Percentiles rank a stretch among this genome's conserved stretches.
phyloP scores from a whole-genome alignment of 2,329 filamentous ascomycete genomes.

The Cordyceps farinosa region DNA sequence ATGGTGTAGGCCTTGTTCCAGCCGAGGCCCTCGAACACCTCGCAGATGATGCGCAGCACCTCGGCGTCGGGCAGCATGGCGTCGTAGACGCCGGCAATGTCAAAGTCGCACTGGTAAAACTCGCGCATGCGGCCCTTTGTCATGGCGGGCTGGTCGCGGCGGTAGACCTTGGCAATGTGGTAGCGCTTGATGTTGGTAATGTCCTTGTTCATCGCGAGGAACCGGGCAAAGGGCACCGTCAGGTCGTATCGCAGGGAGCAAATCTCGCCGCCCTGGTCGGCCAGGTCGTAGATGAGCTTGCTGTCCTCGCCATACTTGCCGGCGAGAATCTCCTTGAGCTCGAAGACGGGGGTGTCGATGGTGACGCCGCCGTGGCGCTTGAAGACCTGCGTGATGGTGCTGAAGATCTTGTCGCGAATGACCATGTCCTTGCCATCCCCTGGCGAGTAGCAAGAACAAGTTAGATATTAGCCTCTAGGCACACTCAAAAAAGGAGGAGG shows the following conservation, averaged over 20 bases:
- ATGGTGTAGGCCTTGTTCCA: slow-evolving; percentile 76
- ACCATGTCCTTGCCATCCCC: slow-evolving; percentile 74
- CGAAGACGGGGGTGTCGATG: slow-evolving; percentile 80
- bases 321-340: slow-evolving; percentile 79
- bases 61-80: slow-evolving; percentile 91
- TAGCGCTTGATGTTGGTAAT: slow-evolving; percentile 87
- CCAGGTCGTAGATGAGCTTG: slow-evolving; percentile 85
- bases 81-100: slow-evolving; percentile 85
- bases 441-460: slow-evolving; percentile 23
- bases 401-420: slow-evolving; percentile 76
- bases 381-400: slow-evolving; percentile 72
- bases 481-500: not conserved
- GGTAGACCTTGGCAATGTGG: slow-evolving; percentile 84
- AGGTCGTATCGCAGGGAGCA: slow-evolving; percentile 78
- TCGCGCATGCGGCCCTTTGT: slow-evolving; percentile 91
- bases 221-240: slow-evolving; percentile 87
- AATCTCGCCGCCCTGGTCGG: slow-evolving; percentile 78
- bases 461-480: not conserved
- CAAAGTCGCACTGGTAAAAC: slow-evolving; percentile 97
- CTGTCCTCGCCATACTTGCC: slow-evolving; percentile 92
- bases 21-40: slow-evolving; percentile 78
- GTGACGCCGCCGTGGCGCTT: slow-evolving; percentile 78
- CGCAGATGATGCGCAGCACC: slow-evolving; percentile 76
- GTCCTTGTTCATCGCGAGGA: slow-evolving; percentile 84
- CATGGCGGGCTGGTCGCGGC: slow-evolving; percentile 56